Evolutionary conservation across 2,329 filamentous ascomycete species (phyloP).

Genomic region (Penicillium freii): DNA sequence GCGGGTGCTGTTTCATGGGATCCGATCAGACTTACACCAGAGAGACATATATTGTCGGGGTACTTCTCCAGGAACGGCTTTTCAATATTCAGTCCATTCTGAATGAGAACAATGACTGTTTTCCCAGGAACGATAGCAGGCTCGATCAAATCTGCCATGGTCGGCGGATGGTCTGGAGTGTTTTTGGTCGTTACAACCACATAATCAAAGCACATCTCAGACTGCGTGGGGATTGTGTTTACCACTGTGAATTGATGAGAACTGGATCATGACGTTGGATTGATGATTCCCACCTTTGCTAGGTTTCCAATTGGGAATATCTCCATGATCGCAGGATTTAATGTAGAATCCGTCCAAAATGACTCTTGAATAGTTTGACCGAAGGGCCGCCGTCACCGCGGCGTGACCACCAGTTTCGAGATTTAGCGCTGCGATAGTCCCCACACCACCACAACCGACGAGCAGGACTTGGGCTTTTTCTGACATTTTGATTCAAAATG

Average conservation of each 20-base stretch:
- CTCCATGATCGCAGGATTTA: slow-evolving; percentile 5
- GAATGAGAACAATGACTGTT: slow-evolving; percentile 57
- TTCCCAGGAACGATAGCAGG: slow-evolving; percentile 52
- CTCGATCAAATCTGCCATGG: slow-evolving; percentile 39
- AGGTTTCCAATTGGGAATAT: slow-evolving; percentile 3
- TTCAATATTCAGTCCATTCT: slow-evolving; percentile 64
- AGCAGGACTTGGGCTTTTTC: no score
- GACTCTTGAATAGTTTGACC: slow-evolving; percentile 52
- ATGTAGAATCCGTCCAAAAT: slow-evolving; percentile 1
- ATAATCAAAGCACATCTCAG: not conserved
- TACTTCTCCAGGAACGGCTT: slow-evolving; percentile 51
- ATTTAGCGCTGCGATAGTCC: slow-evolving; percentile 57
- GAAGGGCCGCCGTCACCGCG: slow-evolving; percentile 54
- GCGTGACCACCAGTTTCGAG: slow-evolving; percentile 54
- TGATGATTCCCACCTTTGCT: slow-evolving; percentile 25
- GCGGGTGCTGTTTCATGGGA: slow-evolving; percentile 50
- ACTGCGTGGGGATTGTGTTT: not conserved
- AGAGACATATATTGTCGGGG: slow-evolving; percentile 53
- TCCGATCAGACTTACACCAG: slow-evolving; percentile 54
- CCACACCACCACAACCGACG: slow-evolving; percentile 50
- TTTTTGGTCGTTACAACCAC: not conserved
- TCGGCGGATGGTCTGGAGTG: not conserved
- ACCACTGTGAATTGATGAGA: no score
- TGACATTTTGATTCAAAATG: no score
- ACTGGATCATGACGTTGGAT: no score